Percentiles rank a stretch among this genome's conserved stretches.
Evolutionary conservation across 257 asterid genomes (phyloP).

Genomic region (Pogostemon cablin): DNA sequence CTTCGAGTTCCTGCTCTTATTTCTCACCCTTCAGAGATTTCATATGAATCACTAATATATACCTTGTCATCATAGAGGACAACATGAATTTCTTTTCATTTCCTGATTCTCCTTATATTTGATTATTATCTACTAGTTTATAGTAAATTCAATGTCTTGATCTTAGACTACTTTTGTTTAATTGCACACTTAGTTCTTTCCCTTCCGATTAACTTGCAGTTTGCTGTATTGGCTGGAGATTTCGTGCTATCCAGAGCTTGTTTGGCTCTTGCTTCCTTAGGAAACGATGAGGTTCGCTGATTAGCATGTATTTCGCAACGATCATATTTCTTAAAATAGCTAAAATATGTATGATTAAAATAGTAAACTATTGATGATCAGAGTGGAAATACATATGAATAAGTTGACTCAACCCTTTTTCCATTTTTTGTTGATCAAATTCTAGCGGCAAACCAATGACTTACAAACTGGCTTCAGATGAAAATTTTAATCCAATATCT

Average conservation of each 20-base stretch:
- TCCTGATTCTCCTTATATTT: background rate
- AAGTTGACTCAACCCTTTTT: no score
- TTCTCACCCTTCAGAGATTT: background rate
- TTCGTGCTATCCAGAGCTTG: conserved; percentile 86
- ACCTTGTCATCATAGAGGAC: background rate
- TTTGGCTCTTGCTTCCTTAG: conserved; percentile 81
- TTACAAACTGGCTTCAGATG: no score
- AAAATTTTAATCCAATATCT: background rate
- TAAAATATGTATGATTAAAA: no score
- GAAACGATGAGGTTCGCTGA: conserved; percentile 66
- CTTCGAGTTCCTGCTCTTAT: background rate
- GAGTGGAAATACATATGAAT: no score
- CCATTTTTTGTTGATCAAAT: no score
- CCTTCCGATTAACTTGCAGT: conserved; percentile 48
- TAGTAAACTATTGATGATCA: no score
- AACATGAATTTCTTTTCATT: background rate
- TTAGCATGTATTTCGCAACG: conserved; percentile 14
- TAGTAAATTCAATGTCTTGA: background rate
- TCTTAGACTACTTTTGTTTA: background rate
- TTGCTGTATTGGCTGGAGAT: conserved; percentile 90
- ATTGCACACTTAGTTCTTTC: conserved; percentile 14
- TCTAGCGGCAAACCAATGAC: no score
- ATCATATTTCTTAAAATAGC: background rate
- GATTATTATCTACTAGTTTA: no score
- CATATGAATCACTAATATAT: conserved; percentile 44